Base-by-base conservation (phyloP, 2,329 filamentous ascomycete species). In the Scedosporium minutisporum region DNA sequence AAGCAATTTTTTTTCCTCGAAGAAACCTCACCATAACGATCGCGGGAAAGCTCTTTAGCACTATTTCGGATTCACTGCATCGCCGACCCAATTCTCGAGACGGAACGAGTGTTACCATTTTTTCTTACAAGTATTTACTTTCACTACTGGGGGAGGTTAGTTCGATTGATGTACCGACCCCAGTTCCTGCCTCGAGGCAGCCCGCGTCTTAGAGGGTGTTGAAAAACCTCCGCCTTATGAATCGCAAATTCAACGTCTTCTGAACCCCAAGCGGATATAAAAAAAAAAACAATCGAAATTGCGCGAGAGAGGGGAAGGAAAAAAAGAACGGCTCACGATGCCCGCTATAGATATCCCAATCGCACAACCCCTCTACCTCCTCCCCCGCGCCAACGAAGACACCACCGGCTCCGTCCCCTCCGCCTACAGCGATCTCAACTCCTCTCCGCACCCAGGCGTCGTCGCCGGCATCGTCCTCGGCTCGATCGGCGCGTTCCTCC, bases 401-500 rank as follows among this genome's bases (percentile, higher is more conserved):
- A 65, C 66, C 57, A 67, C 69, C 23, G 60, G 57, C 10, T 65
- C 55, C 25, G 60, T 68, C 12, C 75, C 76, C 14, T 67, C 71
- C 33, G 67, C 69, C 6, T 78, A 78, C 69, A 71, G 69, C 65
- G 65, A 64, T 21, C 66, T 70, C 23, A 58, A 72, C 59, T 76
- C 65, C 70, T 82, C 69, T 66, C 78, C 71, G 68, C 69, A 68
- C 18, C 81, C 78, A 0, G 78, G 74, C 64, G 71, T 73, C 59
- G 70, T 80, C 14, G 78, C 71, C 9, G 78, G 73, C 66, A 78
- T 80, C 63, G 76, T 78, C 4, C 71, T 80, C 60, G 78, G 77
- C 65, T 73, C 76, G 51, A 74, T 80, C 58, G 76, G 72, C 29
- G 83, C 77, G 61, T 81, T 85, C 69, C 69, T 85, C 38, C 73